Conservation (phyloP, 2,329 filamentous ascomycete species). For the Diaporthe ilicicola region DNA sequence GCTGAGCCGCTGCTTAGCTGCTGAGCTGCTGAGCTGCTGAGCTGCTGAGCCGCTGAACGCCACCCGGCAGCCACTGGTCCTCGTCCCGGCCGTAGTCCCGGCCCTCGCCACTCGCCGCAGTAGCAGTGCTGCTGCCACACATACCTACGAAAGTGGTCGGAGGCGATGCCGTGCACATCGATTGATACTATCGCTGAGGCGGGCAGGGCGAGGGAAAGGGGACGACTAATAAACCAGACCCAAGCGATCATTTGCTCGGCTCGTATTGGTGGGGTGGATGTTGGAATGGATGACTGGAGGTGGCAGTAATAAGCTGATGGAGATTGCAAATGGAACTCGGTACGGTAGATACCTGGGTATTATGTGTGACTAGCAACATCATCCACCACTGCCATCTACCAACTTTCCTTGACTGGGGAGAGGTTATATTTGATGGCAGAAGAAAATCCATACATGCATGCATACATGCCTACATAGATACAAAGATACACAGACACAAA, state of each 20-base stretch:
- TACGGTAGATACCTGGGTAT: not conserved
- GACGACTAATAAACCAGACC: not conserved
- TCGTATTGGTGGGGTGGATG: not conserved
- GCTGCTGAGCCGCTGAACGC: slow-evolving; percentile 1
- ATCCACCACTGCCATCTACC: too few relatives aligned
- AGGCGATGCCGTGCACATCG: not conserved
- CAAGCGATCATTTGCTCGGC: slow-evolving; percentile 8
- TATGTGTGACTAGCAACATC: not conserved
- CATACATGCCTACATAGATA: too few relatives aligned
- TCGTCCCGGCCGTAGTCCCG: not conserved
- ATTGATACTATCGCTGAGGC: not conserved
- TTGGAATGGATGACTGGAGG: not conserved
- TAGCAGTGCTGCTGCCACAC: not conserved
- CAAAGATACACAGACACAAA: not conserved
- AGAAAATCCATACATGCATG: too few relatives aligned
- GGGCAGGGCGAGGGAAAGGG: not conserved
- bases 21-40: not conserved
- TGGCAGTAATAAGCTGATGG: slow-evolving; percentile 13
- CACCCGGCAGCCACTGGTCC: not conserved
- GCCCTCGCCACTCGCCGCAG: not conserved
- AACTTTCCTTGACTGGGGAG: too few relatives aligned
- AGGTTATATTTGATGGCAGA: too few relatives aligned
- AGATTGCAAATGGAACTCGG: slow-evolving; percentile 20
- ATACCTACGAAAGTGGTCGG: not conserved
- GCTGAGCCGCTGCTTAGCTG: too few relatives aligned